A percentile compares a stretch with the other conserved stretches of the same genome.
Evolutionary conservation across 441 rosid genomes (phyloP).

Genomic region (Populus tomentosa): DNA sequence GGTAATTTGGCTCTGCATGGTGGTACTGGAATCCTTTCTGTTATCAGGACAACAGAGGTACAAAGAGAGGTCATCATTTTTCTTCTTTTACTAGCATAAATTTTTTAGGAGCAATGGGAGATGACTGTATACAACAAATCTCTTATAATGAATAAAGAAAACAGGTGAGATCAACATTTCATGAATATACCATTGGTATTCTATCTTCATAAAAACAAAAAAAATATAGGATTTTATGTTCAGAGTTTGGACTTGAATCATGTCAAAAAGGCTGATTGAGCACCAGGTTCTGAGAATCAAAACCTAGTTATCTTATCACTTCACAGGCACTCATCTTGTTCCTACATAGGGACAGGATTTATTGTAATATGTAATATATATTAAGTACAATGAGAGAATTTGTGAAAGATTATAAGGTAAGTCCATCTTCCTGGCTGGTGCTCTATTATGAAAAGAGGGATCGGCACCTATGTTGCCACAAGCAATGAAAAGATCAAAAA

Average conservation of each 20-base stretch:
- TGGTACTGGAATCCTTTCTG: conserved; percentile 85
- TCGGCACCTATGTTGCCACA: background rate
- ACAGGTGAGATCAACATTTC: background rate
- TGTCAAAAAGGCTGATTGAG: background rate
- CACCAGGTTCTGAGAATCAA: background rate
- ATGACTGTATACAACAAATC: background rate
- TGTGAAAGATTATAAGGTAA: background rate
- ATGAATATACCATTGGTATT: background rate
- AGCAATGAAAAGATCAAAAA: background rate
- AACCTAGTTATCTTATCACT: background rate
- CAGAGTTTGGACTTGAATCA: background rate
- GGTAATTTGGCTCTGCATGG: conserved; percentile 77
- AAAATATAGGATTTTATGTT: background rate
- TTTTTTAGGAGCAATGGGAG: background rate
- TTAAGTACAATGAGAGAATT: background rate
- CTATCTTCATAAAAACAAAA: background rate
- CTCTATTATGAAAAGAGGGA: background rate
- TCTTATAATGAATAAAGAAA: background rate
- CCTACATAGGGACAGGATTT: background rate
- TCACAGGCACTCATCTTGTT: background rate
- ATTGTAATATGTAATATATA: background rate
- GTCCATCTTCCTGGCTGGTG: background rate
- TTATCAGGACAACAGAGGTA: conserved; percentile 7
- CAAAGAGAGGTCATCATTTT: background rate
- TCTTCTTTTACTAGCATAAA: background rate